These are phyloP conservation scores for Boletus sp. DNA, from an alignment of 768 basidiomycete species.

Conservation along the genomic window DNA sequence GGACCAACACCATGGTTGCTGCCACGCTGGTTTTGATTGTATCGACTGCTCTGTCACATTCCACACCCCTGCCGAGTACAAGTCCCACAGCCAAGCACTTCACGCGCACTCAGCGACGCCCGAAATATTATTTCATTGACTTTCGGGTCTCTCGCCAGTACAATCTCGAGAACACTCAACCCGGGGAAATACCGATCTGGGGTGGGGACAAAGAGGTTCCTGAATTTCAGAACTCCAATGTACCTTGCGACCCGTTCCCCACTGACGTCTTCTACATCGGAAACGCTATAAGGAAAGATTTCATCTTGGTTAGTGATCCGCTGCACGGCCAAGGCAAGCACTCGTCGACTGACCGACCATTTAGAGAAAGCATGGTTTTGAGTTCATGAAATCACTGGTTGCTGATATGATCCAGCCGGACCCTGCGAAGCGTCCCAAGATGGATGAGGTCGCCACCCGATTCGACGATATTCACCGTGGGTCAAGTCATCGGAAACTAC, in stretches of 20 bases:
- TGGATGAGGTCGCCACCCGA: slow-evolving; percentile 19
- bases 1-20: slow-evolving; percentile 66
- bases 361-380: slow-evolving; percentile 10
- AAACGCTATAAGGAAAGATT: slow-evolving; percentile 34
- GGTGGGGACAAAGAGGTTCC: slow-evolving; percentile 45
- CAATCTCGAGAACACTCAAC: slow-evolving; percentile 21
- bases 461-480: slow-evolving; percentile 12
- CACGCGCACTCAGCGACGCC: slow-evolving; percentile 29
- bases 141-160: slow-evolving; percentile 36
- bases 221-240: slow-evolving; percentile 29
- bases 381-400: slow-evolving; percentile 23
- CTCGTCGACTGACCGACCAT: too few species aligned
- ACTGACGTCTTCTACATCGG: slow-evolving; percentile 45
- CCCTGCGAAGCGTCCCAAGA: slow-evolving; percentile 19
- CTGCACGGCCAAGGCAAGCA: too few species aligned
- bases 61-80: slow-evolving; percentile 70
- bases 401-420: slow-evolving; percentile 22
- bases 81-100: slow-evolving; percentile 40
- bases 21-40: slow-evolving; percentile 70
- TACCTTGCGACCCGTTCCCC: slow-evolving; percentile 37
- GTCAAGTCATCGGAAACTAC: slow-evolving; percentile 16
- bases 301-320: slow-evolving; percentile 29
- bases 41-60: slow-evolving; percentile 90
- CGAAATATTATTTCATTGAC: slow-evolving; percentile 36
- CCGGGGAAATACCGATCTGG: slow-evolving; percentile 27